phyloP scores from a whole-genome alignment of 768 basidiomycete species.

The Lepiota venenata region DNA sequence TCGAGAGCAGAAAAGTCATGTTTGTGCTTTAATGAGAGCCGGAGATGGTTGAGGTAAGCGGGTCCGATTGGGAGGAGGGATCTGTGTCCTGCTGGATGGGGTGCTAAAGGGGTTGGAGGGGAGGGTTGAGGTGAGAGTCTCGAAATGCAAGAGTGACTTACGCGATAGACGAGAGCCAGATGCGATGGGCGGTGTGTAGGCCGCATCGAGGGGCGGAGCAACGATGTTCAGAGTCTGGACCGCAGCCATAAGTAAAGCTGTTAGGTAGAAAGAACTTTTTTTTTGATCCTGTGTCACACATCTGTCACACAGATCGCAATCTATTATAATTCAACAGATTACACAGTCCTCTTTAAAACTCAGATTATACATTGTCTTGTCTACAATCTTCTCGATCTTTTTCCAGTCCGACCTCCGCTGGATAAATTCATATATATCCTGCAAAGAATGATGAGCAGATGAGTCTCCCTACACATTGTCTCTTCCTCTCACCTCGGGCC shows the following conservation, averaged over 20 bases:
- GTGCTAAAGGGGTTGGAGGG: constrained; percentile 16
- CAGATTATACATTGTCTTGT: constrained; percentile 92
- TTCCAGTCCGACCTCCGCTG: constrained; percentile 96
- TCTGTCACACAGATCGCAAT: too few species aligned
- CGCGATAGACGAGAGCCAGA: constrained; percentile 26
- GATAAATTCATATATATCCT: constrained; percentile 95
- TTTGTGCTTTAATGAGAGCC: constrained; percentile 68
- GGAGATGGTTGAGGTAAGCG: constrained; percentile 82
- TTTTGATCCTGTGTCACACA: too few species aligned
- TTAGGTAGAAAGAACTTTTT: too few species aligned
- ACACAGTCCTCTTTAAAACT: constrained; percentile 93
- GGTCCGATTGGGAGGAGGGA: constrained; percentile 80
- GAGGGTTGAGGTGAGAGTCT: too few species aligned
- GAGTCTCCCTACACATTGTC: neutral
- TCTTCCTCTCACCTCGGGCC: constrained; percentile 74
- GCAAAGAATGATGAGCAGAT: neutral
- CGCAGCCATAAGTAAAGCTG: neutral
- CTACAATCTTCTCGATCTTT: constrained; percentile 95
- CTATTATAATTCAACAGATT: constrained; percentile 29
- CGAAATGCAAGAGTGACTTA: constrained; percentile 12
- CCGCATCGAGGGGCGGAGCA: constrained; percentile 20
- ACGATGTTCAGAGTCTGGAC: constrained; percentile 23
- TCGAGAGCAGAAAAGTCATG: constrained; percentile 86
- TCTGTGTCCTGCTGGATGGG: constrained; percentile 38
- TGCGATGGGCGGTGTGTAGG: constrained; percentile 23